Evolutionary conservation across 2,329 filamentous ascomycete species (phyloP).

Genomic region (Graphilbum ipis-grandicollis): DNA sequence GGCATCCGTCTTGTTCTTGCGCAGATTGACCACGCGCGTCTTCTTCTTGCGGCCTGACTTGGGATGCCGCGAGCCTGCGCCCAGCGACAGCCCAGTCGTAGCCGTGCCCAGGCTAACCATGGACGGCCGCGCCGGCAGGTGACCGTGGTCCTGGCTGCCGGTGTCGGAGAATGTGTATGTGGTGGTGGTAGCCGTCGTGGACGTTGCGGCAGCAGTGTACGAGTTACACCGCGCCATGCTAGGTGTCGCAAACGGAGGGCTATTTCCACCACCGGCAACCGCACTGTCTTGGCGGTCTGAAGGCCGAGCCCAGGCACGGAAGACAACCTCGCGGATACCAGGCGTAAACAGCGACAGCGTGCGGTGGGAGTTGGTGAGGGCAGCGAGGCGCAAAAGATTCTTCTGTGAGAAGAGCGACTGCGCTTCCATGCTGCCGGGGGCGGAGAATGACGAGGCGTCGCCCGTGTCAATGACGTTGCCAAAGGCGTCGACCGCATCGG

Average conservation of each 20-base stretch:
- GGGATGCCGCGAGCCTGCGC: constrained; percentile 36
- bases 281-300: constrained; percentile 46
- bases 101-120: constrained; percentile 44
- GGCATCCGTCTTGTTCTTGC: constrained; percentile 34
- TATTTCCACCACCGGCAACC: constrained; percentile 17
- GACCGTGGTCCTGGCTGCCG: constrained; percentile 44
- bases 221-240: constrained; percentile 47
- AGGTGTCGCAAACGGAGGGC: constrained; percentile 28
- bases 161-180: constrained; percentile 61
- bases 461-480: constrained; percentile 61
- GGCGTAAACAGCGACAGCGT: constrained; percentile 87
- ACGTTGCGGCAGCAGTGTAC: constrained; percentile 37
- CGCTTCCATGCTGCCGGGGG: constrained; percentile 65
- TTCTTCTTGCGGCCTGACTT: constrained; percentile 59
- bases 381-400: constrained; percentile 69
- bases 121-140: constrained; percentile 51
- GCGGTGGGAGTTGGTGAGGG: constrained; percentile 72
- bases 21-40: constrained; percentile 65
- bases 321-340: constrained; percentile 76
- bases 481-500: constrained; percentile 66
- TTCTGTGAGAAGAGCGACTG: constrained; percentile 92
- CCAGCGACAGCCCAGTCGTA: constrained; percentile 44
- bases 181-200: constrained; percentile 40
- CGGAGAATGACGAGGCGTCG: constrained; percentile 57
- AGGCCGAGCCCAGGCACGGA: constrained; percentile 77